Evolutionary conservation across 2,329 filamentous ascomycete species (phyloP), one percentile per base, ranked within the genome.

Genomic region (Ceratocystis variospora): DNA sequence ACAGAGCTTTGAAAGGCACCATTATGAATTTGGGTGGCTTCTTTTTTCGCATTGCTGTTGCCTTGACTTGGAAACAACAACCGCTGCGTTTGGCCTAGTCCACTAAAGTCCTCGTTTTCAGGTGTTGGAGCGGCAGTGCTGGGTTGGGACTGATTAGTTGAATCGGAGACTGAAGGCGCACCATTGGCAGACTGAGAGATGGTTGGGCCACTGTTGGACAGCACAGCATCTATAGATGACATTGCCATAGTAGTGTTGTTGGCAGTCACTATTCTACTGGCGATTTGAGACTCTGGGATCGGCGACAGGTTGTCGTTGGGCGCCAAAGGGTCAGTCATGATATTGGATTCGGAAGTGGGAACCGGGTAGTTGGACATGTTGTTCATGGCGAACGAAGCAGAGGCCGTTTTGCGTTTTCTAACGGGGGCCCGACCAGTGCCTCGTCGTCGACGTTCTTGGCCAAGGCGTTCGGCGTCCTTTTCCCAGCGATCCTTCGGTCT

Each of bases 401-500:
- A 61, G 31, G 62, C 62, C 73, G 82, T 82, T 70, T 80, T 83
- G 71, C 79, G 83, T 4, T 78, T 73, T 10, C 78, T 76, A 1
- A 78, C 73, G 28, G 74, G 74, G 61, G 72, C 75, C 31, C 75
- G 73, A 12, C 77, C 77, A 15, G 76, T 76, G 8, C 77, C 76
- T 66, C 78, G 77, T 74, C 78, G 83, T 70, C 76, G 79, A 63
- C 80, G 77, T 55, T 79, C 79, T 70, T 81, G 81, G 33, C 77
- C 79, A 1, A 83, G 74, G 44, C 80, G 78, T 37, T 79, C 77
- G 44, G 79, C 77, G 66, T 81, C 81, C 69, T 84, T 89, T 70
- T 87, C 87, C 93, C 93, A 99, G 70, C 87, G 86, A 68, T 93
- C 85, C 65, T 85, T 79, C 1, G 94, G 94, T 7, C 94, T 86